A percentile compares a stretch with the other conserved stretches of the same genome.
Evolutionary conservation across 1,139 yeast species (phyloP).

Genomic region (Saccharomycopsis hybrid): DNA sequence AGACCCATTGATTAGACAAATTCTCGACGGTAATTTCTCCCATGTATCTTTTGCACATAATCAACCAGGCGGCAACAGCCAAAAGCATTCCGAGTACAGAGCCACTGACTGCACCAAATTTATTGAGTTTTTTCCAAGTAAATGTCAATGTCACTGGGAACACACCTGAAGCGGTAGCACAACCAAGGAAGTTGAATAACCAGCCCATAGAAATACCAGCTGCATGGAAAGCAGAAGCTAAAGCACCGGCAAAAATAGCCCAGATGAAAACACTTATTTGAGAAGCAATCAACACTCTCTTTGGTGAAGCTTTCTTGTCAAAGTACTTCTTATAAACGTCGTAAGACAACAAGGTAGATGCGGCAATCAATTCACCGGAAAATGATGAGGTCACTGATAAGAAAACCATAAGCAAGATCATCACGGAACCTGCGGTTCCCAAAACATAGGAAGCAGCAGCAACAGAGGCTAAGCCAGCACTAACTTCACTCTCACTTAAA

Average conservation of each 20-base stretch:
- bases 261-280: constrained; percentile 35
- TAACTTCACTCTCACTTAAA: constrained; percentile 25
- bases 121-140: constrained; percentile 36
- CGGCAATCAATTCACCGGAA: constrained; percentile 43
- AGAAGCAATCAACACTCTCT: constrained; percentile 35
- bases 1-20: constrained; percentile 26
- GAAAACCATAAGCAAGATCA: constrained; percentile 41
- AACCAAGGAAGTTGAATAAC: constrained; percentile 39
- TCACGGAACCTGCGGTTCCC: constrained; percentile 40
- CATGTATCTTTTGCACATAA: constrained; percentile 27
- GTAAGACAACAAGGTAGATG: constrained; percentile 40
- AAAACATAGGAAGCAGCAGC: constrained; percentile 37
- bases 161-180: constrained; percentile 38
- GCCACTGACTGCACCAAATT: constrained; percentile 34
- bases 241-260: constrained; percentile 34
- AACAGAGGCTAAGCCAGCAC: constrained; percentile 39
- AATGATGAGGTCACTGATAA: constrained; percentile 45
- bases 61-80: constrained; percentile 49
- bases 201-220: constrained; percentile 35
- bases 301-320: constrained; percentile 38
- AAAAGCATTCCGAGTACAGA: constrained; percentile 43
- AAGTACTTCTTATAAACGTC: constrained; percentile 42
- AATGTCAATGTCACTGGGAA: constrained; percentile 38
- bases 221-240: constrained; percentile 38
- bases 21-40: constrained; percentile 29